Evolutionary conservation across 73 alveolate species (phyloP).

Genomic region (Effrenium voratum): DNA sequence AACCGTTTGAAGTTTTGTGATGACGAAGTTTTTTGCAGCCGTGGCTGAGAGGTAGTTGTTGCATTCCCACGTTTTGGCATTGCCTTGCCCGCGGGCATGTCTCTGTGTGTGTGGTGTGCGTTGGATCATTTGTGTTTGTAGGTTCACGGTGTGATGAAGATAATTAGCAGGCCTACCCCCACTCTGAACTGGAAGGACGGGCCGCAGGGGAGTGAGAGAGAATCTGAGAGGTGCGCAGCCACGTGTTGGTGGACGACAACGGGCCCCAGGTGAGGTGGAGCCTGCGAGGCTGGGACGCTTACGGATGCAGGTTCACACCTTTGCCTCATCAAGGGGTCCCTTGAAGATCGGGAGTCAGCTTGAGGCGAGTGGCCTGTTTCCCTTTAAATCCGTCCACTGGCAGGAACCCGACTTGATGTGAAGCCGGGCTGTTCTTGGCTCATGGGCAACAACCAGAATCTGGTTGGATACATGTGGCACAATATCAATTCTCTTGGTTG

Average conservation of each 20-base stretch:
- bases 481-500: no score
- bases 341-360: neutral
- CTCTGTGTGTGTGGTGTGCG: neutral
- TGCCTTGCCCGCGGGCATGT: no score
- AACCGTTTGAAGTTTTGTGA: no score
- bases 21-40: no score
- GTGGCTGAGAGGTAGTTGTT: no score
- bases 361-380: neutral
- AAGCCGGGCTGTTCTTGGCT: neutral
- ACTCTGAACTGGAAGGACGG: no score
- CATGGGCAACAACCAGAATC: neutral
- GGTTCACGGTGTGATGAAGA: no score
- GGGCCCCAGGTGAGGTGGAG: constrained; percentile 62
- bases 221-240: no score
- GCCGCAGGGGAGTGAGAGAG: no score
- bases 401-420: neutral
- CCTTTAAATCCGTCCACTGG: neutral
- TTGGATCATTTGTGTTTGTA: neutral
- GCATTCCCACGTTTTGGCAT: no score
- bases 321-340: neutral
- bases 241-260: constrained; percentile 2
- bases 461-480: neutral
- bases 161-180: no score
- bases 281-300: constrained; percentile 31
- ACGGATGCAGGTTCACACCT: no score